Conservation (phyloP, 257 asterid species). For the Solanum chilense region DNA sequence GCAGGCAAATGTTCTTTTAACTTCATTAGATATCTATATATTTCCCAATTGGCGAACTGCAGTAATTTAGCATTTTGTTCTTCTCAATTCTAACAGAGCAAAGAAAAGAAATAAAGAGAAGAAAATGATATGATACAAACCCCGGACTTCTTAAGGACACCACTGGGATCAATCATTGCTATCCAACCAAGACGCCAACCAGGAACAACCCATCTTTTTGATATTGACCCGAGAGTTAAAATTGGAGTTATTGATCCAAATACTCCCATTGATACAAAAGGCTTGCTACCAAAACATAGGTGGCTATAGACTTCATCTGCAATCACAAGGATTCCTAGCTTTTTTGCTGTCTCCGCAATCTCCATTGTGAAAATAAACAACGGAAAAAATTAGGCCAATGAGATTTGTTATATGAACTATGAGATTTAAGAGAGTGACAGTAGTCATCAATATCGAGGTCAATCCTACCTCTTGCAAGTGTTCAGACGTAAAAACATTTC, state of each 20-base stretch:
- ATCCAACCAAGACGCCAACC: constrained; percentile 94
- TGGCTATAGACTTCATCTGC: constrained; percentile 81
- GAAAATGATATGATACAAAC: constrained; percentile 16
- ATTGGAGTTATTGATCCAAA: constrained; percentile 68
- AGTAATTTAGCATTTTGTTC: neutral
- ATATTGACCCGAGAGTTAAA: constrained; percentile 64
- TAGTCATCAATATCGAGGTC: neutral
- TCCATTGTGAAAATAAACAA: neutral
- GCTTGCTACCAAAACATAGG: constrained; percentile 54
- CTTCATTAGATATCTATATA: neutral
- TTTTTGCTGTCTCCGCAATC: constrained; percentile 76
- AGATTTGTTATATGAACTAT: neutral
- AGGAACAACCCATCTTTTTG: constrained; percentile 84
- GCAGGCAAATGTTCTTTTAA: neutral
- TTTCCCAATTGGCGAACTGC: neutral
- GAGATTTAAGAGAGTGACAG: neutral
- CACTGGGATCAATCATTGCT: constrained; percentile 49
- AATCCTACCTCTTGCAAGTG: constrained; percentile 64
- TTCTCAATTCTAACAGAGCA: neutral
- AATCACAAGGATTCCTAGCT: constrained; percentile 71
- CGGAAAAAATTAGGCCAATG: no score
- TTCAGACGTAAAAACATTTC: constrained; percentile 63
- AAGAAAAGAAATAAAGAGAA: neutral
- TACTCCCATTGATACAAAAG: constrained; percentile 82
- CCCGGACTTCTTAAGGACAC: constrained; percentile 55